These are phyloP conservation scores for Orbilia brochopaga DNA, from an alignment of 2,329 filamentous ascomycete species.

Conservation along the genomic window DNA sequence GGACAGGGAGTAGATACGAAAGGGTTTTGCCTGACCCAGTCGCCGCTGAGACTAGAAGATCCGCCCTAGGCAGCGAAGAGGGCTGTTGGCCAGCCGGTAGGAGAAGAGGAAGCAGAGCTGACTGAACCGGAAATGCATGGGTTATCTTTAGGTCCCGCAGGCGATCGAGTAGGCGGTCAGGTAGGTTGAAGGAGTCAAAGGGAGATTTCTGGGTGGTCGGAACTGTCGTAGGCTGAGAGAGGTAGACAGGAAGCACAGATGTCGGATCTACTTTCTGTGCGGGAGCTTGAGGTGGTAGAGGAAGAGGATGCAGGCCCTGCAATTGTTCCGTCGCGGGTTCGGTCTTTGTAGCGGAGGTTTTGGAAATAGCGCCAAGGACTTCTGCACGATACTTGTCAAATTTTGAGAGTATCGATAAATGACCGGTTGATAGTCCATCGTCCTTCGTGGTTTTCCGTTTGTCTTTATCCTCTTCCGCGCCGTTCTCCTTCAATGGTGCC, in stretches of 20 bases:
- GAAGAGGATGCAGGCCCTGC: slow-evolving; percentile 53
- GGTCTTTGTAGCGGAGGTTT: slow-evolving; percentile 4
- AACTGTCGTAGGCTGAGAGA: slow-evolving; percentile 52
- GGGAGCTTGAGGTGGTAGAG: slow-evolving; percentile 51
- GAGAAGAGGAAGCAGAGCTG: slow-evolving; percentile 78
- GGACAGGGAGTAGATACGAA: slow-evolving; percentile 84
- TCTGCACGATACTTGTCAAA: slow-evolving; percentile 45
- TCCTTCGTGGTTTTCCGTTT: neutral
- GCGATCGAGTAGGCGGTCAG: slow-evolving; percentile 46
- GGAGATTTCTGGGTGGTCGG: slow-evolving; percentile 49
- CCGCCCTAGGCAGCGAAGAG: slow-evolving; percentile 64
- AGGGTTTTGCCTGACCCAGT: slow-evolving; percentile 96
- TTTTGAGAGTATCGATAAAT: slow-evolving; percentile 49
- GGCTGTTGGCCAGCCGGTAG: slow-evolving; percentile 59
- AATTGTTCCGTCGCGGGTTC: slow-evolving; percentile 17
- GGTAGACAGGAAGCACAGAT: slow-evolving; percentile 53
- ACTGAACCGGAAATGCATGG: slow-evolving; percentile 78
- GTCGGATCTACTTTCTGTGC: slow-evolving; percentile 45
- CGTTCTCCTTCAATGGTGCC: neutral
- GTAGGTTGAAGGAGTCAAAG: slow-evolving; percentile 51
- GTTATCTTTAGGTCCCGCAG: slow-evolving; percentile 73
- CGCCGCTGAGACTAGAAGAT: slow-evolving; percentile 87
- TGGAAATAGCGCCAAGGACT: slow-evolving; percentile 11
- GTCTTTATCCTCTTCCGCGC: slow-evolving; percentile 18
- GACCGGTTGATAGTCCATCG: slow-evolving; percentile 30